These are phyloP conservation scores for Avena eriantha DNA, from an alignment of 176 grass and related monocot genomes.

Conservation along the genomic window DNA sequence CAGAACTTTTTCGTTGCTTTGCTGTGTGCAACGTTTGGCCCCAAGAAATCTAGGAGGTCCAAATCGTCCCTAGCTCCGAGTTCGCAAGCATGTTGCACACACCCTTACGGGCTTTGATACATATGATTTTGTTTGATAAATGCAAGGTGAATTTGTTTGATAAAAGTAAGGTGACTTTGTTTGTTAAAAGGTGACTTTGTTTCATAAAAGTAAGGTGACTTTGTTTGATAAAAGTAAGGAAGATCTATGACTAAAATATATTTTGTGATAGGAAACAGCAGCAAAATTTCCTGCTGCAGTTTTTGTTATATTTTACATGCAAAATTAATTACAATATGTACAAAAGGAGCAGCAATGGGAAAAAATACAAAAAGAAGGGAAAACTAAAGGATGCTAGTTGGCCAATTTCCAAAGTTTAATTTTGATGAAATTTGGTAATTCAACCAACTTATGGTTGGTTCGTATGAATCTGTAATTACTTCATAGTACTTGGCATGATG, in stretches of 20 bases:
- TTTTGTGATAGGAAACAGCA: constrained; percentile 4
- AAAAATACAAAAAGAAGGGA: background rate
- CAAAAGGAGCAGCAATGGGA: background rate
- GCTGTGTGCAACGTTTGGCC: background rate
- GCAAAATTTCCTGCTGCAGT: background rate
- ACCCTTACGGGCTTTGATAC: constrained; percentile 19
- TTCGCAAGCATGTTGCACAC: background rate
- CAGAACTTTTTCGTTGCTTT: background rate
- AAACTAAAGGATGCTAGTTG: background rate
- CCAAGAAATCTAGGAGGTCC: background rate
- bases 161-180: background rate
- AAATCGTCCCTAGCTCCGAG: background rate
- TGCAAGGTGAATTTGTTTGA: background rate
- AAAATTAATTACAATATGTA: background rate
- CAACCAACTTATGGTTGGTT: constrained; percentile 11
- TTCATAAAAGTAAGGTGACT: background rate
- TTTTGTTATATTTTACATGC: background rate
- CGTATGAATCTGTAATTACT: background rate
- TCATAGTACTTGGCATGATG: constrained; percentile 6
- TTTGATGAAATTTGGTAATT: constrained; percentile 11
- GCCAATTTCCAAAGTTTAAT: background rate
- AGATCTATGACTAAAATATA: background rate
- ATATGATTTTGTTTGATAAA: background rate
- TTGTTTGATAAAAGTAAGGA: constrained; percentile 22
- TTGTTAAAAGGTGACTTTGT: background rate